Base-by-base conservation (phyloP, 2,329 filamentous ascomycete genomes). In the Penicillium sp. region DNA sequence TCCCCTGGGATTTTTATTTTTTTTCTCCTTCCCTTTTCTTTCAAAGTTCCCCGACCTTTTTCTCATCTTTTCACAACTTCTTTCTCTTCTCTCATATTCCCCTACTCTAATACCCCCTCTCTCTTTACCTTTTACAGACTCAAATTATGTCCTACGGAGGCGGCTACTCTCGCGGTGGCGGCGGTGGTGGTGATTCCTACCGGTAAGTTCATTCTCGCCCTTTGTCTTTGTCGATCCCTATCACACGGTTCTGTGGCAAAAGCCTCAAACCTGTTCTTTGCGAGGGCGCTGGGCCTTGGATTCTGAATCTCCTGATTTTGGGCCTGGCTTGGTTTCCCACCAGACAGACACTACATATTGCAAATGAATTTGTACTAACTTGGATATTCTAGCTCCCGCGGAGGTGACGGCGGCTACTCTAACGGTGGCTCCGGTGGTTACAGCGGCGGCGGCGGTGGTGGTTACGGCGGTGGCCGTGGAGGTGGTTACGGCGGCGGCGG, bases 121-220 rank as follows among this genome's bases (percentile, higher is more conserved):
- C 16, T 26, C 5, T n/a, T 11, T 8, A 31, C 33, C 31, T 33
- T 22, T 50, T 37, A 40, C 58, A 59, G 58, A 67, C 55, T 53
- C 60, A 70, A 82, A 83, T 70, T 72, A 90, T 90, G 88, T 89
- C 88, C 77, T 89, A 90, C 84, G 82, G 85, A 61, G 71, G 72
- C 61, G 70, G 73, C 54, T 75, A 77, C 65, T 77, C 81, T 61
- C 81, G 83, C 69, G 79, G 78, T 53, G 48, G 50, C 36, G 50
- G 41, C 25, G 37, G 48, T 10, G 50, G 50, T 9, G 80, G 82
- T 71, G 80, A 82, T 73, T 82, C 83, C 68, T 82, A 77, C 72
- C 74, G 75, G 70, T 74, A 77, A 62, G 72, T 64, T 50, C 45
- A 44, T 53, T 19, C 26, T 30, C 30, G 28, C 5, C 41, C 25